phyloP scores from a whole-genome alignment of 805 yeast species.

The Kluyveromyces nonfermentans region DNA sequence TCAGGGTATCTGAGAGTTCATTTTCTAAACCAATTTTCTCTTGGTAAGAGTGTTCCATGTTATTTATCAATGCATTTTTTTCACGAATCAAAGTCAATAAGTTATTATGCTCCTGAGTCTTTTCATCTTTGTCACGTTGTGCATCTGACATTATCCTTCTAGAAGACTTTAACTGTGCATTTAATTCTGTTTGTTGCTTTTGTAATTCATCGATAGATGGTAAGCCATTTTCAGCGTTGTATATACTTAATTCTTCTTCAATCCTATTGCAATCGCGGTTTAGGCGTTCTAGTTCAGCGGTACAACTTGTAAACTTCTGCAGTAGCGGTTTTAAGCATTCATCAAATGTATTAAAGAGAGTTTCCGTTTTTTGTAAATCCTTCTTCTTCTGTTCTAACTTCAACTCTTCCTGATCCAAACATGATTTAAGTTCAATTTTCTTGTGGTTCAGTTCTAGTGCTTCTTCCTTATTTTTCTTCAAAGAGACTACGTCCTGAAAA shows the following conservation, averaged over 20 bases:
- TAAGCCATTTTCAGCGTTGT: slow-evolving; percentile 13
- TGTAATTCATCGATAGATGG: slow-evolving; percentile 23
- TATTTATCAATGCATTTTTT: slow-evolving; percentile 12
- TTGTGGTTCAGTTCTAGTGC: slow-evolving; percentile 1
- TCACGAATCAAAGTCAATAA: slow-evolving; percentile 17
- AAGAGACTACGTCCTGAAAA: slow-evolving; percentile 17
- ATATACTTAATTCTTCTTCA: slow-evolving; percentile 20
- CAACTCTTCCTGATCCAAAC: slow-evolving; percentile 5
- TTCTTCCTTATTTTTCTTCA: slow-evolving; percentile 5
- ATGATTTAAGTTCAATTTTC: slow-evolving; percentile 4
- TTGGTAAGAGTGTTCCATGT: slow-evolving; percentile 16
- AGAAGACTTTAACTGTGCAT: slow-evolving; percentile 13
- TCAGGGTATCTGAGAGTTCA: slow-evolving; percentile 7
- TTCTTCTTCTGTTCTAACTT: slow-evolving; percentile 18
- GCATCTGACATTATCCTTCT: slow-evolving; percentile 17
- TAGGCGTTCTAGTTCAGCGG: slow-evolving; percentile 19
- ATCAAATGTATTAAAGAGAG: slow-evolving; percentile 8
- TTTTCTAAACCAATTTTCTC: slow-evolving; percentile 2
- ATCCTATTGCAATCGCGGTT: slow-evolving; percentile 15
- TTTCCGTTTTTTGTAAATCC: slow-evolving; percentile 13
- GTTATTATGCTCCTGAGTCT: slow-evolving; percentile 14
- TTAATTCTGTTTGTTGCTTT: slow-evolving; percentile 12
- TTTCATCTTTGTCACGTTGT: slow-evolving; percentile 20
- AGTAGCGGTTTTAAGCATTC: slow-evolving; percentile 16
- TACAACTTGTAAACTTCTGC: slow-evolving; percentile 18